These are phyloP conservation scores for Scheffersomyces stipitis DNA, from an alignment of 805 yeast species.

Conservation along the genomic window DNA sequence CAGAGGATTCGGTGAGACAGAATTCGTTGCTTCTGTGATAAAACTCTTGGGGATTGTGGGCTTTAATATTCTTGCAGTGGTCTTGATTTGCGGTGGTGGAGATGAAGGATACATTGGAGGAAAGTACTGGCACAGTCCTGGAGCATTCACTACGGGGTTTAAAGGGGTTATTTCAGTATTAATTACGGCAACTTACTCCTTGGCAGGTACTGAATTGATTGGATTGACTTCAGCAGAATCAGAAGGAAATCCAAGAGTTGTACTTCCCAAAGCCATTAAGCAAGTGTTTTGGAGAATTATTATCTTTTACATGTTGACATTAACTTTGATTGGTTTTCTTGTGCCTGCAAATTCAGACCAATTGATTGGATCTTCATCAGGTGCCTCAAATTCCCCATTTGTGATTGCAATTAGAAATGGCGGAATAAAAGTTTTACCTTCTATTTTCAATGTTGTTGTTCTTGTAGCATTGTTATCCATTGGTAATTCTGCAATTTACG, in stretches of 20 bases:
- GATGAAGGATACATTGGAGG: constrained; percentile 39
- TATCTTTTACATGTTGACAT: constrained; percentile 40
- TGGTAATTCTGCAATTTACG: constrained; percentile 45
- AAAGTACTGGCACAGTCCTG: constrained; percentile 36
- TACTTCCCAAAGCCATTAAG: constrained; percentile 42
- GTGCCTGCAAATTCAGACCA: constrained; percentile 31
- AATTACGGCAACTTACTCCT: constrained; percentile 41
- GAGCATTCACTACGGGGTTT: constrained; percentile 35
- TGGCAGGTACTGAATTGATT: constrained; percentile 44
- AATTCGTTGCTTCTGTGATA: constrained; percentile 33
- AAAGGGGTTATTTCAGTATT: constrained; percentile 40
- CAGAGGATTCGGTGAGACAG: constrained; percentile 39
- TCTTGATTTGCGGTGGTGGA: constrained; percentile 41
- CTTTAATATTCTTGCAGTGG: constrained; percentile 38
- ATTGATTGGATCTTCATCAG: constrained; percentile 25
- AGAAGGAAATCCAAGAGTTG: constrained; percentile 35
- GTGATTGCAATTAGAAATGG: constrained; percentile 44
- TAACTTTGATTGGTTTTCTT: constrained; percentile 40
- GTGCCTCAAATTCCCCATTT: constrained; percentile 41
- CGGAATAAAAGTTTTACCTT: constrained; percentile 41
- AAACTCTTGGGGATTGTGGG: constrained; percentile 41
- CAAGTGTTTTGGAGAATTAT: constrained; percentile 44
- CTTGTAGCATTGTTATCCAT: constrained; percentile 41
- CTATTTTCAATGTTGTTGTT: constrained; percentile 43
- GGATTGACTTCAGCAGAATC: constrained; percentile 40